phyloP scores from a whole-genome alignment of 2,329 filamentous ascomycete genomes.

The Didymella glomerata region DNA sequence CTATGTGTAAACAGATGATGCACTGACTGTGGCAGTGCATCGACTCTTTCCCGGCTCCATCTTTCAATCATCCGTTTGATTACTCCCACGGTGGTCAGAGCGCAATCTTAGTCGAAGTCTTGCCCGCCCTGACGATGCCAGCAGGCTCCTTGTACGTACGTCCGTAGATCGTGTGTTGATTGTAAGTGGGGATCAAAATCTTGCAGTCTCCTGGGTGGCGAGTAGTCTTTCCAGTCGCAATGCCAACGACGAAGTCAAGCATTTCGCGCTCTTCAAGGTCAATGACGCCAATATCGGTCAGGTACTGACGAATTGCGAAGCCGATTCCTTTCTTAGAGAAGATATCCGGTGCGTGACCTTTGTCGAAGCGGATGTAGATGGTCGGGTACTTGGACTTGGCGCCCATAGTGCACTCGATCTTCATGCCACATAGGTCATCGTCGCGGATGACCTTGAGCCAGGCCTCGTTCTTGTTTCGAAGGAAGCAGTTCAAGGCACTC shows the following conservation, averaged over 20 bases:
- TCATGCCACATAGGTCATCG: not conserved
- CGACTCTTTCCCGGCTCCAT: too few relatives aligned
- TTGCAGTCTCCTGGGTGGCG: not conserved
- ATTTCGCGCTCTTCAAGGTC: not conserved
- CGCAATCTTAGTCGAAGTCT: too few relatives aligned
- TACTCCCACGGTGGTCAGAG: too few relatives aligned
- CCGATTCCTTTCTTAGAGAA: not conserved
- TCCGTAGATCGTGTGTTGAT: not conserved
- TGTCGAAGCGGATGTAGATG: constrained; percentile 1
- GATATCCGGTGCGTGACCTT: not conserved
- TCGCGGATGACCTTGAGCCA: not conserved
- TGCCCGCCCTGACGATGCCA: not conserved
- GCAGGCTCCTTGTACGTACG: not conserved
- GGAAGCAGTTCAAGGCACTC: not conserved
- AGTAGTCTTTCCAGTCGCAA: not conserved
- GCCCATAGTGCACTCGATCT: not conserved
- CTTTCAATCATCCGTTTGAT: too few relatives aligned
- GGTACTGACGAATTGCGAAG: not conserved
- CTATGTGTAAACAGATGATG: not conserved
- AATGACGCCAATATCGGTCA: not conserved
- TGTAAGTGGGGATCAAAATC: not conserved
- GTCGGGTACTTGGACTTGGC: not conserved
- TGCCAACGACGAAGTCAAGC: not conserved
- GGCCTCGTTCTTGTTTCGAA: not conserved
- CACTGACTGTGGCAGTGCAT: not conserved